Conservation (phyloP, 768 basidiomycete genomes). For the Gloeopeniophorella convolvens region DNA sequence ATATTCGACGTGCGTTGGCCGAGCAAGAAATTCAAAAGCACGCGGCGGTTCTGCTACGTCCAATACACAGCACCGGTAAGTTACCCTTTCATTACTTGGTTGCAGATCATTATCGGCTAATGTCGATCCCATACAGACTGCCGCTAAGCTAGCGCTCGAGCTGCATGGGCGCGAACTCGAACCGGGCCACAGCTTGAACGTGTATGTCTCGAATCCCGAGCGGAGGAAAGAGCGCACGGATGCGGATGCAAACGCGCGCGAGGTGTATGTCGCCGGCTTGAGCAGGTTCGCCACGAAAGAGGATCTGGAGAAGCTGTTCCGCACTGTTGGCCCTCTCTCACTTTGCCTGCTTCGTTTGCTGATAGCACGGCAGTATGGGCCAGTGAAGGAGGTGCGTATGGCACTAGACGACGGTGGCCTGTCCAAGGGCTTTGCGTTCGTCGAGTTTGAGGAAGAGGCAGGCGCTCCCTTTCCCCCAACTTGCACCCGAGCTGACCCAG, state of each 20-base stretch:
- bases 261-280: slow-evolving; percentile 84
- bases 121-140: slow-evolving; percentile 33
- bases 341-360: slow-evolving; percentile 1
- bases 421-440: slow-evolving; percentile 83
- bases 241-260: slow-evolving; percentile 73
- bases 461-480: slow-evolving; percentile 17
- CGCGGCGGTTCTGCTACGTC: slow-evolving; percentile 89
- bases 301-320: slow-evolving; percentile 77
- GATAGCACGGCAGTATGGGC: slow-evolving; percentile 58
- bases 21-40: slow-evolving; percentile 90
- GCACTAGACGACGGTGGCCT: slow-evolving; percentile 63
- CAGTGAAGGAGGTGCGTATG: slow-evolving; percentile 75
- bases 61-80: slow-evolving; percentile 83
- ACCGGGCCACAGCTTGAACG: slow-evolving; percentile 59
- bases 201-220: slow-evolving; percentile 86
- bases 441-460: slow-evolving; percentile 86
- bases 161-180: slow-evolving; percentile 74
- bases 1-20: slow-evolving; percentile 98
- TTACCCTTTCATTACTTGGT: slow-evolving; percentile 13
- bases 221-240: slow-evolving; percentile 88
- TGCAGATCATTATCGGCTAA: not conserved
- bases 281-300: slow-evolving; percentile 68
- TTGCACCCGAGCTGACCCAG: not conserved
- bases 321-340: slow-evolving; percentile 43
- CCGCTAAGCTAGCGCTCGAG: slow-evolving; percentile 72